phyloP scores from a whole-genome alignment of 1,139 yeast genomes.

The Candida freyschussii region DNA sequence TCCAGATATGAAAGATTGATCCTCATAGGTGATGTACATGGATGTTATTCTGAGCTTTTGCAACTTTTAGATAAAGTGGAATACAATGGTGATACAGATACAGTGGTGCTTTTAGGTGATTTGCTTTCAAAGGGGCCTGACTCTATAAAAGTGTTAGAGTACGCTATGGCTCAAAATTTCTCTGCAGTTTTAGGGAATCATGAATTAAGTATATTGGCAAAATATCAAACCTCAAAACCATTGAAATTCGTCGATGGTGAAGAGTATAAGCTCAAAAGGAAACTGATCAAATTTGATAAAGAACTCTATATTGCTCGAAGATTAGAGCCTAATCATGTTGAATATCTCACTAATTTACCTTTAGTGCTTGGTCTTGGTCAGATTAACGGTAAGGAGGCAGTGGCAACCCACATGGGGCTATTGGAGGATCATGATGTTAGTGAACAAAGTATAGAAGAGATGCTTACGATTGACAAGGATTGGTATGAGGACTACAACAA shows the following conservation, averaged over 20 bases:
- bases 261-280: constrained; percentile 6
- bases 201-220: constrained; percentile 45
- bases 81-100: constrained; percentile 46
- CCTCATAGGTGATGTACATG: constrained; percentile 86
- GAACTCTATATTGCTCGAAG: constrained; percentile 57
- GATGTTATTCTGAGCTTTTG: constrained; percentile 54
- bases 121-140: constrained; percentile 82
- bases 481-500: constrained; percentile 62
- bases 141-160: constrained; percentile 64
- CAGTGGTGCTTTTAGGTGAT: constrained; percentile 75
- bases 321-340: constrained; percentile 55
- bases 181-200: constrained; percentile 87
- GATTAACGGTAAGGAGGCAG: constrained; percentile 44
- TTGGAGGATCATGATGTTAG: constrained; percentile 51
- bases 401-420: constrained; percentile 79
- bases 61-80: constrained; percentile 44
- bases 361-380: constrained; percentile 59
- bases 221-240: constrained; percentile 13
- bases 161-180: constrained; percentile 41
- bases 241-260: constrained; percentile 20
- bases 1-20: constrained; percentile 39
- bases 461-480: constrained; percentile 36
- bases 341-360: constrained; percentile 56
- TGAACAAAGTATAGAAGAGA: constrained; percentile 50
- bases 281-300: constrained; percentile 40